Percentiles rank a stretch among this genome's conserved stretches.
phyloP scores from a whole-genome alignment of 176 grass and related monocot genomes.

The Carex parvula region DNA sequence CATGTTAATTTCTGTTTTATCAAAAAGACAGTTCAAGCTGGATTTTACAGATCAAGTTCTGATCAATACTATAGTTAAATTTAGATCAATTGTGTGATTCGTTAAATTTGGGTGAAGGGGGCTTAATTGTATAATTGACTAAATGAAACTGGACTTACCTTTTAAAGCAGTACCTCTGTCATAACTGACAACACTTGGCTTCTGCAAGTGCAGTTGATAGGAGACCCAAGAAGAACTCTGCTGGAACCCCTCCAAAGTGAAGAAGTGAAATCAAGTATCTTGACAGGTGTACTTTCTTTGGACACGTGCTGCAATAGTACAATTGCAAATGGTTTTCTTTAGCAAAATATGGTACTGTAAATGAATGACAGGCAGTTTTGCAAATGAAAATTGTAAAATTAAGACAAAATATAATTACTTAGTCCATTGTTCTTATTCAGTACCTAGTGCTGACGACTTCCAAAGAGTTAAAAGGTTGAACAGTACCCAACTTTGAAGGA shows the following conservation, averaged over 20 bases:
- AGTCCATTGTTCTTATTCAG: background rate
- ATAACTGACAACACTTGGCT: background rate
- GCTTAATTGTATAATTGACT: background rate
- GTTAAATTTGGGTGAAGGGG: background rate
- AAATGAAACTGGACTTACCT: background rate
- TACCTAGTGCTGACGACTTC: constrained; percentile 26
- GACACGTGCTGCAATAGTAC: constrained; percentile 25
- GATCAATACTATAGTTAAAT: background rate
- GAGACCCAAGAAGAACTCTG: constrained; percentile 42
- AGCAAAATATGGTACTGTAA: background rate
- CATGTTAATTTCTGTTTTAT: background rate
- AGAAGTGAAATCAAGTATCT: constrained; percentile 41
- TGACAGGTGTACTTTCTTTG: constrained; percentile 35
- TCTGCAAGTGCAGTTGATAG: constrained; percentile 29
- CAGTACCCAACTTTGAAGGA: background rate
- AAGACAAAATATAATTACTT: background rate
- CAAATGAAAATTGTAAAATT: background rate
- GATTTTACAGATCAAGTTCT: background rate
- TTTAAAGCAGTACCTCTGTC: constrained; percentile 2
- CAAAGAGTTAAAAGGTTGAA: no score
- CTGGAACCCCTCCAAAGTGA: constrained; percentile 41
- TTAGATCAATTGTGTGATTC: background rate
- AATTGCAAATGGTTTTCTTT: background rate
- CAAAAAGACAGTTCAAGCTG: background rate
- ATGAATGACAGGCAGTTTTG: background rate